These are phyloP conservation scores for Austroboletus festivus DNA, from an alignment of 768 basidiomycete genomes.

Conservation along the genomic window DNA sequence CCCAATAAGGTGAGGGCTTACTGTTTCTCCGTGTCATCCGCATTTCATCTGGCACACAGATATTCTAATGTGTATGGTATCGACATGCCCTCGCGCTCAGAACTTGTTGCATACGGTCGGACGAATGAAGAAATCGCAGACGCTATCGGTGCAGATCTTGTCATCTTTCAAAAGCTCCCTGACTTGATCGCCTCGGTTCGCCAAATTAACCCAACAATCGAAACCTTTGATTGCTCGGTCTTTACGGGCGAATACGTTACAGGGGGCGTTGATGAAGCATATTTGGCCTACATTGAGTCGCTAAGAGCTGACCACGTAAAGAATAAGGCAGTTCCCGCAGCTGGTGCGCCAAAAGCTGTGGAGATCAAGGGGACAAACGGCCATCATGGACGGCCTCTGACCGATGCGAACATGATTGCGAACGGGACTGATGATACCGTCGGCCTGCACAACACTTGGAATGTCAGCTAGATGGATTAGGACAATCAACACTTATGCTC, in stretches of 20 bases:
- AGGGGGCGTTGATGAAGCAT: conserved; percentile 82
- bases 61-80: conserved; percentile 97
- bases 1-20: conserved; percentile 72
- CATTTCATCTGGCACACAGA: conserved; percentile 34
- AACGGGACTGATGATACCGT: conserved; percentile 75
- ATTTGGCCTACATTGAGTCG: conserved; percentile 71
- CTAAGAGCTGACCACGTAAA: conserved; percentile 82
- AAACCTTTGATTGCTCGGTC: conserved; percentile 91
- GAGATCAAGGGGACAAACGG: conserved; percentile 34
- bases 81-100: conserved; percentile 96
- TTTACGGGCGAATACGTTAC: conserved; percentile 98
- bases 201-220: conserved; percentile 75
- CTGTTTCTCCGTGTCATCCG: background rate
- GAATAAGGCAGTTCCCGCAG: conserved; percentile 39
- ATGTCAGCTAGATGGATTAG: conserved; percentile 30
- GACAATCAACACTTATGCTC: background rate
- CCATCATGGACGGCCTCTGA: conserved; percentile 17
- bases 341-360: conserved; percentile 26
- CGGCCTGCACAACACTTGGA: conserved; percentile 75
- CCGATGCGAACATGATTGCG: conserved; percentile 40
- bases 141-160: conserved; percentile 90
- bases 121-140: conserved; percentile 67
- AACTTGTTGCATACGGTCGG: conserved; percentile 85
- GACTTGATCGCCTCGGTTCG: conserved; percentile 86
- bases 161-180: conserved; percentile 90